These are phyloP conservation scores for Nannizziopsis barbatae DNA, from an alignment of 2,329 filamentous ascomycete species.

Conservation along the genomic window DNA sequence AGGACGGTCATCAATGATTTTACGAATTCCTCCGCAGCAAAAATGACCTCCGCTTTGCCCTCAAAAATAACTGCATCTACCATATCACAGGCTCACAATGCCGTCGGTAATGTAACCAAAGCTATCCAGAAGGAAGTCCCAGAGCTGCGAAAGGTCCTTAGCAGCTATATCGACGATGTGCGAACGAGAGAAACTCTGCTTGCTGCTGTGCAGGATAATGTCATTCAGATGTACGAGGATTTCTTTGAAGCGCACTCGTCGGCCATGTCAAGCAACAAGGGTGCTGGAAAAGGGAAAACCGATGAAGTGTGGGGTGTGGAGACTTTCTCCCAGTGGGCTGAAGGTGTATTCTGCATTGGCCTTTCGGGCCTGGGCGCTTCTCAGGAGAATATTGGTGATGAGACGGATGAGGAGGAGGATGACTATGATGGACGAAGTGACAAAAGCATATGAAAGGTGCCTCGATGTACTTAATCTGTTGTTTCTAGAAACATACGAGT, in stretches of 20 bases:
- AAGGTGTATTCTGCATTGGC: slow-evolving; percentile 48
- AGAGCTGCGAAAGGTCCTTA: slow-evolving; percentile 45
- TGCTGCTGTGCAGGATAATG: slow-evolving; percentile 53
- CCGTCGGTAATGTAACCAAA: slow-evolving; percentile 41
- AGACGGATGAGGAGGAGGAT: slow-evolving; percentile 7
- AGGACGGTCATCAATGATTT: slow-evolving; percentile 56
- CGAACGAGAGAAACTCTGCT: slow-evolving; percentile 56
- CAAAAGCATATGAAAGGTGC: not conserved
- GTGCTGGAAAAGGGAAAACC: slow-evolving; percentile 44
- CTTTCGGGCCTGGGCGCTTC: slow-evolving; percentile 24
- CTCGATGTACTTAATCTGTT: too few species aligned
- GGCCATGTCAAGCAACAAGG: slow-evolving; percentile 22
- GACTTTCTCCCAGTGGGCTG: slow-evolving; percentile 53
- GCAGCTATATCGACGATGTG: slow-evolving; percentile 54
- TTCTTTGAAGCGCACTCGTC: slow-evolving; percentile 49
- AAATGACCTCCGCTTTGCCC: slow-evolving; percentile 44
- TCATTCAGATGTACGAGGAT: slow-evolving; percentile 52
- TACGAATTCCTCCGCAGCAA: slow-evolving; percentile 45
- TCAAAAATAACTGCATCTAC: slow-evolving; percentile 10
- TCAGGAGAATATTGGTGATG: not conserved
- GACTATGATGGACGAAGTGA: not conserved
- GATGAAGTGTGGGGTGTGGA: slow-evolving; percentile 52
- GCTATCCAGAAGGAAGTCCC: slow-evolving; percentile 49
- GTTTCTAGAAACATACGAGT: too few species aligned
- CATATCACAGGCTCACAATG: slow-evolving; percentile 19